Evolutionary conservation across 2,329 filamentous ascomycete species (phyloP).

Genomic region (Aspergillus pseudoglaucus): DNA sequence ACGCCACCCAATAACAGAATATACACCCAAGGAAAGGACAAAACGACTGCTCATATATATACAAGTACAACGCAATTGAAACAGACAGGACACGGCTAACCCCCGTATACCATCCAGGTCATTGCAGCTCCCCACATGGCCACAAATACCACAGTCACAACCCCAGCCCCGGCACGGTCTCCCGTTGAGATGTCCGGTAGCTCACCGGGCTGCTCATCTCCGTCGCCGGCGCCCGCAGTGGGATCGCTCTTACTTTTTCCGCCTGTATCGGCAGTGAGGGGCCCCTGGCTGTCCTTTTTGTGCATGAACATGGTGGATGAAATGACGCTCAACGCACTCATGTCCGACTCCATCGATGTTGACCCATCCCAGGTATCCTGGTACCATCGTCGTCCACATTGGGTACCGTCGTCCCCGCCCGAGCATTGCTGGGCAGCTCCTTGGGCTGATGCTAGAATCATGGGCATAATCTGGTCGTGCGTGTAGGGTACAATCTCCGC

Average conservation of each 20-base stretch:
- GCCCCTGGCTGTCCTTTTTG: constrained; percentile 24
- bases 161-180: constrained; percentile 32
- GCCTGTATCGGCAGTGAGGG: constrained; percentile 45
- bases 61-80: not conserved
- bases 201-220: constrained; percentile 6
- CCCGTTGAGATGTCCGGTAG: constrained; percentile 23
- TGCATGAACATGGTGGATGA: constrained; percentile 24
- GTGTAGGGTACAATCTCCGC: constrained; percentile 58
- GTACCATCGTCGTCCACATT: constrained; percentile 47
- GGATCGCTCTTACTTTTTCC: constrained; percentile 51
- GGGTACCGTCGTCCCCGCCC: constrained; percentile 50
- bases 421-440: constrained; percentile 60
- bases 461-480: constrained; percentile 48
- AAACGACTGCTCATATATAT: not conserved
- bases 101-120: constrained; percentile 25
- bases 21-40: too few relatives aligned
- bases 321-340: constrained; percentile 35
- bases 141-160: constrained; percentile 28
- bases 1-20: too few relatives aligned
- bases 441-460: constrained; percentile 52
- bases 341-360: constrained; percentile 35
- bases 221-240: constrained; percentile 29
- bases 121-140: constrained; percentile 20
- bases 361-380: constrained; percentile 30
- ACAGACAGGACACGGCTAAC: not conserved